Evolutionary conservation across 768 basidiomycete species (phyloP).

Genomic region (Lentinula raphanica): DNA sequence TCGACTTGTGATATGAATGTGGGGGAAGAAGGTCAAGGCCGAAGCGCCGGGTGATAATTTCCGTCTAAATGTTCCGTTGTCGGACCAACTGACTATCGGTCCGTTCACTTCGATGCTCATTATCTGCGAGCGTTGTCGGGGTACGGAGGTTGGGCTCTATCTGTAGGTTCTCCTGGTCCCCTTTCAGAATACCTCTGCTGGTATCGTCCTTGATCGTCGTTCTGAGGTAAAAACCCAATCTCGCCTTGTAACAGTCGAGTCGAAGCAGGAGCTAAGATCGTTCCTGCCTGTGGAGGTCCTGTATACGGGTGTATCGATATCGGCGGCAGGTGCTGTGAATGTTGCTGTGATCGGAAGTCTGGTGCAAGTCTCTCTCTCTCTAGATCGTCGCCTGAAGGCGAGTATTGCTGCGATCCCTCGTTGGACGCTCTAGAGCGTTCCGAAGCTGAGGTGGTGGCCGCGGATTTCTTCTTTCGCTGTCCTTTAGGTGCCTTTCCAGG

Average conservation of each 20-base stretch:
- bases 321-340: slow-evolving; percentile 23
- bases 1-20: slow-evolving; percentile 34
- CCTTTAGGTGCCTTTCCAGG: slow-evolving; percentile 73
- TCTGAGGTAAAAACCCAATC: neutral
- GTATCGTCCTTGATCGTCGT: neutral
- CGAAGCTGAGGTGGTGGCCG: neutral
- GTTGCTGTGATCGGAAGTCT: slow-evolving; percentile 22
- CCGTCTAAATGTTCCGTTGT: slow-evolving; percentile 1
- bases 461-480: slow-evolving; percentile 37
- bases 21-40: slow-evolving; percentile 25
- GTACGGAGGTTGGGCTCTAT: neutral
- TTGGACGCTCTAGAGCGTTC: slow-evolving; percentile 13
- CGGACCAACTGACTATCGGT: neutral
- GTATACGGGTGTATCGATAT: slow-evolving; percentile 1
- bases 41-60: neutral
- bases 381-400: slow-evolving; percentile 13
- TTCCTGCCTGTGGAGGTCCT: slow-evolving; percentile 1
- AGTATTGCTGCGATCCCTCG: slow-evolving; percentile 6
- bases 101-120: slow-evolving; percentile 1
- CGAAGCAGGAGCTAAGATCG: neutral
- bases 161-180: neutral
- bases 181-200: neutral
- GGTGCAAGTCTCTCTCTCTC: slow-evolving; percentile 21
- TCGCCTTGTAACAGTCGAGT: neutral
- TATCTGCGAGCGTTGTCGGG: neutral